Evolutionary conservation across 257 asterid genomes (phyloP).

Genomic region (Nicotiana sylvestris): DNA sequence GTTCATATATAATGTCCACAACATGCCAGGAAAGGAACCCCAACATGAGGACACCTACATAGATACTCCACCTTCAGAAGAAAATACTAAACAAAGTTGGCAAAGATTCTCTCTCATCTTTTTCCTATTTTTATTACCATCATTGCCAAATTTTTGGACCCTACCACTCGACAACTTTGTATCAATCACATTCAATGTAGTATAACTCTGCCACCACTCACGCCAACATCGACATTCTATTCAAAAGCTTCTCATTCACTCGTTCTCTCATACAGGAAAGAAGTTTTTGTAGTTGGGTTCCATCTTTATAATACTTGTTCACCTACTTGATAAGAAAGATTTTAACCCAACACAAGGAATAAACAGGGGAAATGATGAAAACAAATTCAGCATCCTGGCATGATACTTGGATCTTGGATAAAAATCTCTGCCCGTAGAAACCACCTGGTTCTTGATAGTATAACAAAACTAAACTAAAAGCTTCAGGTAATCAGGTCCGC

Average conservation of each 20-base stretch:
- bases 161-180: slow-evolving; percentile 38
- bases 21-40: slow-evolving; percentile 19
- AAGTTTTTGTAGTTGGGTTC: slow-evolving; percentile 32
- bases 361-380: background rate
- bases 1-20: slow-evolving; percentile 18
- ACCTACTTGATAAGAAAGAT: slow-evolving; percentile 30
- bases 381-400: background rate
- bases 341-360: background rate
- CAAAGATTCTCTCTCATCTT: background rate
- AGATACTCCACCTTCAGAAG: slow-evolving; percentile 35
- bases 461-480: background rate
- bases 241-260: slow-evolving; percentile 35
- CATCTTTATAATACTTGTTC: slow-evolving; percentile 29
- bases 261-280: slow-evolving; percentile 29
- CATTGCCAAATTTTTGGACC: slow-evolving; percentile 36
- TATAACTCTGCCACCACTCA: slow-evolving; percentile 42
- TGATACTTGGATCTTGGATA: background rate
- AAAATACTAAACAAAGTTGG: slow-evolving; percentile 15
- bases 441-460: background rate
- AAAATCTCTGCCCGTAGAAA: background rate
- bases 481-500: background rate
- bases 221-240: slow-evolving; percentile 35
- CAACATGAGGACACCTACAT: slow-evolving; percentile 38
- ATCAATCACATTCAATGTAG: slow-evolving; percentile 27
- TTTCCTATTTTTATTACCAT: slow-evolving; percentile 33